phyloP scores from a whole-genome alignment of 768 basidiomycete species.

The Boletus patriciae region DNA sequence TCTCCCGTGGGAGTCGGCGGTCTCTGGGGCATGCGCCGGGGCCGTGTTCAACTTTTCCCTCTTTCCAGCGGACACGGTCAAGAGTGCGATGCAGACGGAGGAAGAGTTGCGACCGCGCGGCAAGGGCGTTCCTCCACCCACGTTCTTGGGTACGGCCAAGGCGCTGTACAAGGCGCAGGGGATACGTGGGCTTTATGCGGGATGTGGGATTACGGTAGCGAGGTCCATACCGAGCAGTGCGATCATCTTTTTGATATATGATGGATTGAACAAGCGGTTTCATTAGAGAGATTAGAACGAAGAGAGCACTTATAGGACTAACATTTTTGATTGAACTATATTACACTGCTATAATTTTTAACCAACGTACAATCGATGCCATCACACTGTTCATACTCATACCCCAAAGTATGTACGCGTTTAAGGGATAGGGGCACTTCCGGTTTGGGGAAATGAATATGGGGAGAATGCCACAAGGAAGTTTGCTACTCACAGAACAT shows the following conservation, averaged over 20 bases:
- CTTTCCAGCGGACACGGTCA: slow-evolving; percentile 94
- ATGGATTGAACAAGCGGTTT: slow-evolving; percentile 63
- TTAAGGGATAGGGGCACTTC: not conserved
- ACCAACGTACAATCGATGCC: not conserved
- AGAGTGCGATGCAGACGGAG: slow-evolving; percentile 93
- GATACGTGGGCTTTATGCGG: slow-evolving; percentile 83
- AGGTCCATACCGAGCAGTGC: slow-evolving; percentile 87
- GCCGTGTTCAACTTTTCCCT: slow-evolving; percentile 83
- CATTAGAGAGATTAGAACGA: slow-evolving; percentile 27
- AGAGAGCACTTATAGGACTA: not conserved
- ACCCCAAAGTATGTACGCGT: too few species aligned
- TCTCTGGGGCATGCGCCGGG: slow-evolving; percentile 84
- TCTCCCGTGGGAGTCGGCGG: slow-evolving; percentile 78
- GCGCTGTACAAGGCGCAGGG: slow-evolving; percentile 78
- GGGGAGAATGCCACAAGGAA: not conserved
- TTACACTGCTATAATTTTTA: not conserved
- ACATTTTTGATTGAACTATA: not conserved
- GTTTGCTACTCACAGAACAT: slow-evolving; percentile 1
- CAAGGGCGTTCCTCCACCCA: slow-evolving; percentile 35
- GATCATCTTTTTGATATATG: slow-evolving; percentile 91
- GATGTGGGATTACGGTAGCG: slow-evolving; percentile 87
- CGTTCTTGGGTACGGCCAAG: slow-evolving; percentile 56
- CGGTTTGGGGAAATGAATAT: not conserved
- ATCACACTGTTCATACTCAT: not conserved
- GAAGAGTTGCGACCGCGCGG: slow-evolving; percentile 72